Base-by-base conservation (phyloP, 345 rosid genomes). In the Streptanthus diversifolius region DNA sequence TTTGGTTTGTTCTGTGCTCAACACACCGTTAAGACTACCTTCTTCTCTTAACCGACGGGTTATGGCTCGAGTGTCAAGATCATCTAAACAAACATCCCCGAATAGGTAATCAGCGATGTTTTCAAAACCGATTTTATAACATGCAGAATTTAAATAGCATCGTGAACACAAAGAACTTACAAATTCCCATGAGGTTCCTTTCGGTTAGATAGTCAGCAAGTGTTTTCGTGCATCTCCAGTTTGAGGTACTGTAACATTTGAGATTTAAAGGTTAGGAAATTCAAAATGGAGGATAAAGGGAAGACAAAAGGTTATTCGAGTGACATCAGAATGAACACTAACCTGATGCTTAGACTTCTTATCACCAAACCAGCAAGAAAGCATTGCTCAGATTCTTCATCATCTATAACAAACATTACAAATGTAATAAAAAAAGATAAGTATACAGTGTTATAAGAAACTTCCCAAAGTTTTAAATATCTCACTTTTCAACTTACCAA, bases 11-110 rank as follows among this genome's bases (percentile, higher is more conserved):
- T 92, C 99, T 1, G 98, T 90, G 85, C 96, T 92, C 70, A 95
- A 75, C 25, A 92, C 95, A 64, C 99, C 97, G n/a, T 86, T 84
- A 75, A 95, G 96, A 78, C 97, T 95, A 76, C 98, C 99, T 63
- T 90, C 92, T 84, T 95, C 86, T 83, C 98, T 89, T 74, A 92
- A 80, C 56, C 98, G 84, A 25, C 93, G 87, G 49, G 98, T 95
- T 71, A 95, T 95, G 61, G 99, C 97, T 56, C 97, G 88, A 3
- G 97, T 95, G 71, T 95, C 98, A 66, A 90, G 91, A 81, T 95
- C 98, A 85, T 85, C 98, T 10, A 27, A 52, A 24, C 57, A 45
- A 54, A 43, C 15, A 37, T 8, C 32, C 41, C 48, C 52, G 64
- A 17, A 56, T 32, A 7, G 65, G 22, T 22, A 15, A 25, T 48